A percentile compares a stretch with the other conserved stretches of the same genome.
Conservation (phyloP, 2,329 filamentous ascomycete species). For the Biscogniauxia sp. region DNA sequence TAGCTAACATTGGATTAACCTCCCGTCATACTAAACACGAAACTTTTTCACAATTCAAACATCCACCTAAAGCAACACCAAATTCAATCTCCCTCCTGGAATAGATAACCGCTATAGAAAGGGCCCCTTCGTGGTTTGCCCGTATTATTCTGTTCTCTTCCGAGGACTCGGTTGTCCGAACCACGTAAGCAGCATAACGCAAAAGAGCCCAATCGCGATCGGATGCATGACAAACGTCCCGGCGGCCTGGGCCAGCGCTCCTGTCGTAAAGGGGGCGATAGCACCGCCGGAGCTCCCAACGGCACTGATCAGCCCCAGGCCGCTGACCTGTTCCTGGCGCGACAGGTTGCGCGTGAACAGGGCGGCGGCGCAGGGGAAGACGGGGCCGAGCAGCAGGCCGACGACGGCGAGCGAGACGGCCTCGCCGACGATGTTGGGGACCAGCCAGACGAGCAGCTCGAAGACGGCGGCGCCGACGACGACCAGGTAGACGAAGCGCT, state of each 20-base stretch:
- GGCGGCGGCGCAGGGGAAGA: constrained; percentile 71
- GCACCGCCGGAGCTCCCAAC: constrained; percentile 69
- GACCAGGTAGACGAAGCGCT: constrained; percentile 62
- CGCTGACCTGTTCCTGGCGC: constrained; percentile 57
- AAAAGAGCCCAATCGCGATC: constrained; percentile 65
- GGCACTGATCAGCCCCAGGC: constrained; percentile 65
- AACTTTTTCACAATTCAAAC: too few species aligned
- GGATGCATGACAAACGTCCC: constrained; percentile 66
- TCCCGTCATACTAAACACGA: background rate
- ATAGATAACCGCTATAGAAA: background rate
- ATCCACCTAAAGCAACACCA: background rate
- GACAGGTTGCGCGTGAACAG: constrained; percentile 62
- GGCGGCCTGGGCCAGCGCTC: constrained; percentile 58
- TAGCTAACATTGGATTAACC: background rate
- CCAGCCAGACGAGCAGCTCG: constrained; percentile 74
- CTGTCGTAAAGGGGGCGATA: constrained; percentile 64
- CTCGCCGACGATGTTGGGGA: constrained; percentile 72
- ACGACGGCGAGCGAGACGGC: constrained; percentile 67
- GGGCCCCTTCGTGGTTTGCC: background rate
- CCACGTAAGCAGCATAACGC: constrained; percentile 65
- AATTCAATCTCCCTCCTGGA: background rate
- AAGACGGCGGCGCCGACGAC: constrained; percentile 62
- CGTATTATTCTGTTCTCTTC: constrained; percentile 58
- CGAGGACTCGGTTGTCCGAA: constrained; percentile 51
- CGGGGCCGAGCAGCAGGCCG: constrained; percentile 72